Evolutionary conservation across 1,139 yeast species (phyloP), one percentile per base, ranked within the genome.

Genomic region (Kurtzmaniella quercitrusa): DNA sequence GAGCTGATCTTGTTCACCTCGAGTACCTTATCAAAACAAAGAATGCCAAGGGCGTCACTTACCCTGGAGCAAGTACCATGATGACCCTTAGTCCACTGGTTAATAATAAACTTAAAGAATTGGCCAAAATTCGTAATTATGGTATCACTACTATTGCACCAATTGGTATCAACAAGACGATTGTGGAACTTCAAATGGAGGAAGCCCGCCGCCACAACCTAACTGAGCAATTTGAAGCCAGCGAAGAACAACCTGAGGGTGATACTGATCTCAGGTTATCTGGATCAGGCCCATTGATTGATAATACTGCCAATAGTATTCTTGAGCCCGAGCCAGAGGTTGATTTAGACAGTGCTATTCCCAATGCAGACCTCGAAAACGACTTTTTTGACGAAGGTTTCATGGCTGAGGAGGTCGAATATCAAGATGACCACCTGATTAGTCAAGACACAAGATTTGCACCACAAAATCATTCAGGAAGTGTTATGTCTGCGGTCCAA

Each of bases 401-500:
- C 48, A 78, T 78, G 82, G 83, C 82, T 1, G 76, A 71, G 38
- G 78, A 73, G 22, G 83, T 77, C 36, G 84, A 78, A 51, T 77
- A 77, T 49, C 82, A 78, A 50, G 66, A 69, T 40, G 82, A 77
- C 50, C 82, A 76, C 47, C 71, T 75, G 39, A 60, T 72, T 6
- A 49, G 49, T 35, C 33, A 45, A 8, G 59, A 47, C 11, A 38
- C 53, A 3, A 53, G 53, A 18, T 45, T 49, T 23, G 46, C 47
- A 9, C 11, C 16, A 5, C 17, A 14, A 5, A 19, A 19, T 14
- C 3, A 11, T 19, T 19, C 37, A 9, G 37, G 20, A 12, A 59
- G 66, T 1, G 53, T 50, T 34, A 46, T 56, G 11, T 58, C 66
- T 11, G 49, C 63, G 20, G 53, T 38, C 22, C 40, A 40, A 22